A percentile compares a stretch with the other conserved stretches of the same genome.
Conservation (phyloP, 2,329 filamentous ascomycete species). For the Davidsoniella eucalypti region DNA sequence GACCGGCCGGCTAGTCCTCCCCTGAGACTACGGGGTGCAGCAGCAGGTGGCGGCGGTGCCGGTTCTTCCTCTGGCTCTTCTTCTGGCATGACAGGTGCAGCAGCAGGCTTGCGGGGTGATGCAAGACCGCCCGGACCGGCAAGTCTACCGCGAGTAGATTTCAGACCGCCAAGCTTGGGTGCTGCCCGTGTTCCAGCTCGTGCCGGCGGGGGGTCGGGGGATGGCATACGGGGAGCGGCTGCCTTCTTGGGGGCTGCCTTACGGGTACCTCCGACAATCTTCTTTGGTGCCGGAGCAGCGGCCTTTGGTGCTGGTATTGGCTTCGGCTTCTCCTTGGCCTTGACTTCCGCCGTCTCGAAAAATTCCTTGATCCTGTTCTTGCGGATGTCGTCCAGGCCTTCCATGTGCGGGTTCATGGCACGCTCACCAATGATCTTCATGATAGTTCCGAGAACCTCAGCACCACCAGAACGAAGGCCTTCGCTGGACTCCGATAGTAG, state of each 20-base stretch:
- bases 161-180: constrained; percentile 41
- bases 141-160: constrained; percentile 42
- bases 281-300: constrained; percentile 33
- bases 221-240: constrained; percentile 17
- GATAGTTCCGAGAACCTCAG: constrained; percentile 78
- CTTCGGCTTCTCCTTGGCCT: constrained; percentile 58
- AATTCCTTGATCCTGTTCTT: constrained; percentile 95
- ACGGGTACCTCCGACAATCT: constrained; percentile 25
- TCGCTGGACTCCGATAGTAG: constrained; percentile 80
- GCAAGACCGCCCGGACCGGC: constrained; percentile 29
- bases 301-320: constrained; percentile 59
- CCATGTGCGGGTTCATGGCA: constrained; percentile 82
- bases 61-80: constrained; percentile 36
- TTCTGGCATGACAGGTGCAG: constrained; percentile 34
- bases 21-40: constrained; percentile 49
- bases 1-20: constrained; percentile 77
- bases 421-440: constrained; percentile 99
- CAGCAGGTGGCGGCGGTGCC: constrained; percentile 38
- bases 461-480: constrained; percentile 69
- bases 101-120: constrained; percentile 37
- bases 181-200: constrained; percentile 38
- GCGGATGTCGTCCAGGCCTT: constrained; percentile 85
- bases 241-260: constrained; percentile 30
- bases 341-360: constrained; percentile 43
- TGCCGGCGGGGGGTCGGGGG: constrained; percentile 24